Conservation (phyloP, 495 filamentous ascomycete genomes). For the Penicillium goetzii region DNA sequence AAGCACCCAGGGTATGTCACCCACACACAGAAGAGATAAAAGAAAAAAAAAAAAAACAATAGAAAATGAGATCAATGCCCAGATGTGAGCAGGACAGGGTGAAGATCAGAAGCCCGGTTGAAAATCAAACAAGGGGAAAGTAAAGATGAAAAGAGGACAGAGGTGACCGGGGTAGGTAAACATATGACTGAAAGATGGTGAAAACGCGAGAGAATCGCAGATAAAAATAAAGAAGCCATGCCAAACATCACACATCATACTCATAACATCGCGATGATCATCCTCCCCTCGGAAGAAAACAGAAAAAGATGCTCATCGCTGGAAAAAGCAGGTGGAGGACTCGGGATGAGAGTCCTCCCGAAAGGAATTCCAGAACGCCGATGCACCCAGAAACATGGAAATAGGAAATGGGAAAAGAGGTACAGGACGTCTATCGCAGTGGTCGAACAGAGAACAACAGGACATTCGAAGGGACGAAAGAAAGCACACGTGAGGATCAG, state of each 20-base stretch:
- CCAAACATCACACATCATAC: constrained; percentile 37
- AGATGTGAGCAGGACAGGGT: background rate
- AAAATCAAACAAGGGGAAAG: constrained; percentile 6
- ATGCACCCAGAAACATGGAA: constrained; percentile 33
- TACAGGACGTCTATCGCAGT: constrained; percentile 30
- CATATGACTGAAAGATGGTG: constrained; percentile 1
- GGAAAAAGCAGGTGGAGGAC: constrained; percentile 24
- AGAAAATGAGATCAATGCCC: background rate
- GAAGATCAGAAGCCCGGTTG: constrained; percentile 2
- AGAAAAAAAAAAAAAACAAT: background rate
- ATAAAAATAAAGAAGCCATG: constrained; percentile 32
- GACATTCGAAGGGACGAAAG: constrained; percentile 5
- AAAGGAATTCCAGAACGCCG: constrained; percentile 32
- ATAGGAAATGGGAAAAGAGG: constrained; percentile 18
- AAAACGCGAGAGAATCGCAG: constrained; percentile 15
- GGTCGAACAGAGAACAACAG: background rate
- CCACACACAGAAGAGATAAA: constrained; percentile 8
- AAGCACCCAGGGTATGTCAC: constrained; percentile 21
- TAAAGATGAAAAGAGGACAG: constrained; percentile 8
- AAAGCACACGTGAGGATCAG: background rate
- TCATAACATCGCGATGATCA: constrained; percentile 33
- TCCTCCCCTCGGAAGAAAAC: constrained; percentile 14
- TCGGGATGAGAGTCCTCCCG: constrained; percentile 14
- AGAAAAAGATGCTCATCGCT: constrained; percentile 26
- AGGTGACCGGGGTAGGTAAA: constrained; percentile 1